Evolutionary conservation across 345 rosid genomes (phyloP).

Genomic region (Populus nigra): DNA sequence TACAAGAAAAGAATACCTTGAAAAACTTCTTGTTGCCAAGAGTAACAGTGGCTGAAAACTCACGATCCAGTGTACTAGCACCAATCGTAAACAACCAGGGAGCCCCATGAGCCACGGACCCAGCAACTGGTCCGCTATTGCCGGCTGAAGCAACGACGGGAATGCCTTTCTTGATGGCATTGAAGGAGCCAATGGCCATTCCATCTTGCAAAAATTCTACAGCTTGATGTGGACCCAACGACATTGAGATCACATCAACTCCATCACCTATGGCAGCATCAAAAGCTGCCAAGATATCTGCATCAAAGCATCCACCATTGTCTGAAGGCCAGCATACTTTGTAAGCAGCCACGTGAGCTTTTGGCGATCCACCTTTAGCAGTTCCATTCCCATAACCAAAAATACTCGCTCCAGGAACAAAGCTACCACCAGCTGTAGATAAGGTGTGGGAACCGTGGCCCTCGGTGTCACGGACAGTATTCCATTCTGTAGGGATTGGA

Average conservation of each 20-base stretch:
- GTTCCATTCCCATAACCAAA: neutral
- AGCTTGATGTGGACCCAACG: neutral
- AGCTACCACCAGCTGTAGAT: constrained; percentile 1
- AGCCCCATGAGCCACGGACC: neutral
- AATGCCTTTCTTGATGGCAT: constrained; percentile 7
- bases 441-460: constrained; percentile 15
- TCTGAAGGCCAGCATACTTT: constrained; percentile 6
- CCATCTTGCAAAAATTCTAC: neutral
- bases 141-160: constrained; percentile 12
- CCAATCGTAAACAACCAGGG: constrained; percentile 16
- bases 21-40: neutral
- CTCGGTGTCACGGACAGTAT: constrained; percentile 2
- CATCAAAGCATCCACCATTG: constrained; percentile 28
- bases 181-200: constrained; percentile 10
- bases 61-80: constrained; percentile 5
- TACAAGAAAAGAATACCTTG: neutral
- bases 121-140: neutral
- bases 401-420: neutral
- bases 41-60: neutral
- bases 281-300: constrained; percentile 3
- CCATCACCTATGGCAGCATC: constrained; percentile 8
- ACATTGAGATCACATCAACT: constrained; percentile 14
- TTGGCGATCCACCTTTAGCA: constrained; percentile 3
- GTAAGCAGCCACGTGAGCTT: constrained; percentile 13
- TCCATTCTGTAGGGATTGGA: neutral